phyloP scores from a whole-genome alignment of 805 yeast genomes.

The Candida odintsovae region DNA sequence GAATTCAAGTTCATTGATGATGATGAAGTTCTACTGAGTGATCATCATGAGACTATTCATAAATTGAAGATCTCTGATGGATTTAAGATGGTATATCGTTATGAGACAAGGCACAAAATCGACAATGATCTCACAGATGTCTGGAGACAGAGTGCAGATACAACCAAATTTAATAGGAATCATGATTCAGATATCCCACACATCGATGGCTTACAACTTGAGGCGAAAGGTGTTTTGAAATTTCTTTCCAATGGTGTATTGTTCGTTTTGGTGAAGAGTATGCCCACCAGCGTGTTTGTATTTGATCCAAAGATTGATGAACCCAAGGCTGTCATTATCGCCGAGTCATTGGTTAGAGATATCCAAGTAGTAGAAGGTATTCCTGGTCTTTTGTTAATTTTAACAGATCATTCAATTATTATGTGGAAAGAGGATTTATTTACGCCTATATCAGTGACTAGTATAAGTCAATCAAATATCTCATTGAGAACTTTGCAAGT shows the following conservation, averaged over 20 bases:
- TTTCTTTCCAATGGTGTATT: not conserved
- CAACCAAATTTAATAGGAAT: constrained; percentile 4
- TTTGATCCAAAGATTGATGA: constrained; percentile 5
- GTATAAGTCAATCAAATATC: not conserved
- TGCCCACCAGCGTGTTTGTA: constrained; percentile 15
- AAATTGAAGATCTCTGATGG: constrained; percentile 8
- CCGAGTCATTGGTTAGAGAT: constrained; percentile 8
- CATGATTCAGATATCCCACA: constrained; percentile 6
- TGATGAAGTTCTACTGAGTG: constrained; percentile 10
- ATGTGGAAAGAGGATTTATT: constrained; percentile 2
- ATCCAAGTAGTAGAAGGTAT: not conserved
- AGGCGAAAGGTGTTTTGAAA: constrained; percentile 5
- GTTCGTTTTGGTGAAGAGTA: constrained; percentile 3
- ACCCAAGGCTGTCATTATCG: constrained; percentile 7
- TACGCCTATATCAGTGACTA: constrained; percentile 1
- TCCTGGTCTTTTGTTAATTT: constrained; percentile 2
- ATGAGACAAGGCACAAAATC: not conserved
- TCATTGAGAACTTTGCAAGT: constrained; percentile 5
- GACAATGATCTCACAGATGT: not conserved
- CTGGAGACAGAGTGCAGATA: constrained; percentile 10
- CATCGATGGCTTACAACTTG: not conserved
- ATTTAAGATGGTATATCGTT: not conserved
- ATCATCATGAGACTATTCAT: constrained; percentile 10
- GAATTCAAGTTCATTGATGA: constrained; percentile 8
- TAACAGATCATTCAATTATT: constrained; percentile 8